A percentile compares a stretch with the other conserved stretches of the same genome.
These are phyloP conservation scores for Solanum piurae DNA, from an alignment of 257 asterid species.

Conservation along the genomic window DNA sequence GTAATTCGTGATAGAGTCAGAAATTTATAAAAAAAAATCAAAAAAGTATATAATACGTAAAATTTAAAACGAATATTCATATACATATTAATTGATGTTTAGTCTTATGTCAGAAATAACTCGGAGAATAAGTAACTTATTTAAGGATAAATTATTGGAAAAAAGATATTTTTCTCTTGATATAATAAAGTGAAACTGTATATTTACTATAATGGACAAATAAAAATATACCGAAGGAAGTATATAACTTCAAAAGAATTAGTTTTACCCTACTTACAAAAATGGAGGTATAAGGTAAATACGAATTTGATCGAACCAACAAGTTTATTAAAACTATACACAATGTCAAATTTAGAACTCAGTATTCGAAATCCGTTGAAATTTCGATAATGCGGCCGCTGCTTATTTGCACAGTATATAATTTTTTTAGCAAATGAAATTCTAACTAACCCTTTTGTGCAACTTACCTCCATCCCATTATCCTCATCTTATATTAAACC, in stretches of 20 bases:
- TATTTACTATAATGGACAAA: no score
- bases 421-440: neutral
- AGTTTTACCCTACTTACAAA: neutral
- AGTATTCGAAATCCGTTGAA: neutral
- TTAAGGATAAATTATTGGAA: no score
- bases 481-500: neutral
- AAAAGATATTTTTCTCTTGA: neutral
- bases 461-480: neutral
- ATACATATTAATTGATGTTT: no score
- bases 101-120: no score
- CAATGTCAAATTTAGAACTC: neutral
- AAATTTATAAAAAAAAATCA: neutral
- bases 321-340: neutral
- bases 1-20: rapidly evolving
- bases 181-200: no score
- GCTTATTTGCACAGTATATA: neutral
- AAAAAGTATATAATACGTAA: no score
- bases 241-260: neutral
- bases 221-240: no score
- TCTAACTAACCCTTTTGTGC: neutral
- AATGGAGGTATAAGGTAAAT: neutral
- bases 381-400: neutral
- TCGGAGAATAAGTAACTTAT: no score
- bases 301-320: neutral
- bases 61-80: no score